Evolutionary conservation across 306 rosid genomes (phyloP), one percentile per base, ranked within the genome.

Genomic region (Quercus cerris): DNA sequence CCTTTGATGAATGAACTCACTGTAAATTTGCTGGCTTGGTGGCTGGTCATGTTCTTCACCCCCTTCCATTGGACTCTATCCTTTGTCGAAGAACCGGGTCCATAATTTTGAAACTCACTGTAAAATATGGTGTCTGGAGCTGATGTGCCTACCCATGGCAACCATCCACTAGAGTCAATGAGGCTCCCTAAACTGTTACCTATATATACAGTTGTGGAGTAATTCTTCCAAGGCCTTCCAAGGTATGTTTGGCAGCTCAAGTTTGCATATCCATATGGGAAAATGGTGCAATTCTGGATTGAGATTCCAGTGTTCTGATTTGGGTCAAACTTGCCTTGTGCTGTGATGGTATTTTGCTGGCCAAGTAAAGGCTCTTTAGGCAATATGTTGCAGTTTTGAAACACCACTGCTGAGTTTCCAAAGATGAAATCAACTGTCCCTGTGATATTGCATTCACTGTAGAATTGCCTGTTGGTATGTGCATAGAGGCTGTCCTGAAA

Each of bases 171-270:
- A 9, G 93, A 88, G 44, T 73, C 2, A 56, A 92, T 84, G 56
- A 92, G 80, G 5, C 81, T 64, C 9, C 76, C 89, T 69, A 92
- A 31, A 28, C 61, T 63, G 14, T 84, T 85, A 19, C 88, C 84
- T 86, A 94, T 74, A 35, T 62, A 86, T 0, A 90, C 85, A 8
- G 98, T 94, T 14, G 97, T 94, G 44, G 98, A 92, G 83, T 90
- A 87, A 68, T 94, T 85, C 96, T 90, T 94, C 97, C 98, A 92
- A 1, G 98, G 98, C 76, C 97, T 88, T 30, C 97, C 97, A 8
- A 94, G 90, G 82, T 85, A 94, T 27, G 96, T 92, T 56, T 71
- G 13, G n/a, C 87, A 56, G 38, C 89, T 82, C 67, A 90, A 77
- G 83, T 92, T 10, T 3, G 87, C 97, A 19, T 49, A 80, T 5